phyloP scores from a whole-genome alignment of 2,329 filamentous ascomycete species.

The Penicillium sp. region DNA sequence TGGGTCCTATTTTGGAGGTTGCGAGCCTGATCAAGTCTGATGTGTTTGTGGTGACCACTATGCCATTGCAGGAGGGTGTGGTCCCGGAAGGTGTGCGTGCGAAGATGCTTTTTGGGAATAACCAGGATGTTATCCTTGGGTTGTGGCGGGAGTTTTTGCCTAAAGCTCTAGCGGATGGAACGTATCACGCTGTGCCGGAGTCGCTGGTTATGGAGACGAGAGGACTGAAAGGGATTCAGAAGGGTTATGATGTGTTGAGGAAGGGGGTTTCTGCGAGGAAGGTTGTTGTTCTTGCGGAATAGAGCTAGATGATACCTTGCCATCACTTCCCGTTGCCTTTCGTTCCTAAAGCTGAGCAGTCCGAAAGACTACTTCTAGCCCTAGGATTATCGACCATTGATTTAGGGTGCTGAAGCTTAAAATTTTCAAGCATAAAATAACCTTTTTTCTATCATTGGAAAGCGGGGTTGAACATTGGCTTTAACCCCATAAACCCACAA shows the following conservation, averaged over 20 bases:
- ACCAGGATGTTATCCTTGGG: conserved; percentile 28
- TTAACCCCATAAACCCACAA: background rate
- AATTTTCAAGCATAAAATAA: too few species aligned
- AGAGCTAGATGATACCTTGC: background rate
- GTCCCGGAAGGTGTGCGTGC: conserved; percentile 21
- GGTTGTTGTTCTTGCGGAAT: conserved; percentile 21
- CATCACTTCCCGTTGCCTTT: background rate
- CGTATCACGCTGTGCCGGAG: conserved; percentile 29
- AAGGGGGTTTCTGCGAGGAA: conserved; percentile 31
- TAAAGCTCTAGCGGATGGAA: conserved; percentile 34
- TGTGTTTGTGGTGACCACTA: conserved; percentile 21
- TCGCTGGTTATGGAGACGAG: conserved; percentile 18
- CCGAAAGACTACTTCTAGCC: background rate
- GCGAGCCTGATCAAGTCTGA: background rate
- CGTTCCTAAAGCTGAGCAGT: background rate
- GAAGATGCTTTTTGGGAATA: conserved; percentile 27
- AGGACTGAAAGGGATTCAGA: conserved; percentile 25
- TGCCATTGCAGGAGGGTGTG: background rate
- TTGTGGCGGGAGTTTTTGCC: conserved; percentile 34
- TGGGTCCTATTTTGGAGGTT: background rate
- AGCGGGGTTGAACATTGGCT: too few species aligned
- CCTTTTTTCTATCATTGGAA: too few species aligned
- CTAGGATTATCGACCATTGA: too few species aligned
- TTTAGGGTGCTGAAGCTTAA: too few species aligned
- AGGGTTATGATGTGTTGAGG: conserved; percentile 17